Percentiles rank a stretch among this genome's conserved stretches.
These are phyloP conservation scores for Stemphylium lycopersici DNA, from an alignment of 2,329 filamentous ascomycete species.

Conservation along the genomic window DNA sequence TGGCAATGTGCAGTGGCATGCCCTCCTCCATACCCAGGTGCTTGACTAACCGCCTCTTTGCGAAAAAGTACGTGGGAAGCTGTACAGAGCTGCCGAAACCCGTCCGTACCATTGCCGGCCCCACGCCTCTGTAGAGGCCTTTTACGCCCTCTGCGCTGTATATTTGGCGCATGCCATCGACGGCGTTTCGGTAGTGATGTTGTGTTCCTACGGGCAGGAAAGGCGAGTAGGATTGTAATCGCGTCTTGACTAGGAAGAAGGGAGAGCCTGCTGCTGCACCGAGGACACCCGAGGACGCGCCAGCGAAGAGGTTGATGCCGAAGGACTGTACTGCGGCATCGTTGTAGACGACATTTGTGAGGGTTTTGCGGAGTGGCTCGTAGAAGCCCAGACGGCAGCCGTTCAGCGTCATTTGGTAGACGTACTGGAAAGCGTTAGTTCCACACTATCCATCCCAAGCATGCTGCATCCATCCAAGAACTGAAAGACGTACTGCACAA, in stretches of 20 bases:
- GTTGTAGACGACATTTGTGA: conserved; percentile 73
- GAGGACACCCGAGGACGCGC: conserved; percentile 85
- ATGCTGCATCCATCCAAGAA: too few species aligned
- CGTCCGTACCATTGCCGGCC: conserved; percentile 92
- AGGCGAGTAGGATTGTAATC: conserved; percentile 90
- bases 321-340: conserved; percentile 81
- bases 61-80: conserved; percentile 97
- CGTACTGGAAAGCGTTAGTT: conserved; percentile 62
- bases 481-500: conserved; percentile 65
- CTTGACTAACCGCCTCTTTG: conserved; percentile 81
- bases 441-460: background rate
- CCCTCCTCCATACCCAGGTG: conserved; percentile 92
- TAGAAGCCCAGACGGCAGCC: conserved; percentile 97
- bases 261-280: conserved; percentile 92
- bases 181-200: conserved; percentile 84
- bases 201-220: conserved; percentile 96
- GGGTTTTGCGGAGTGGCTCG: conserved; percentile 80
- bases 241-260: conserved; percentile 97
- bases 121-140: conserved; percentile 88
- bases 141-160: conserved; percentile 75
- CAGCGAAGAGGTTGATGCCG: conserved; percentile 90
- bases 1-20: conserved; percentile 83
- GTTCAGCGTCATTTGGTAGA: conserved; percentile 96
- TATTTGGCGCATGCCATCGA: conserved; percentile 83
- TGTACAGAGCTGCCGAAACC: conserved; percentile 96